Percentiles rank a stretch among this genome's conserved stretches.
Conservation (phyloP, 805 yeast species). For the Saccharomyces kudriavzevii region DNA sequence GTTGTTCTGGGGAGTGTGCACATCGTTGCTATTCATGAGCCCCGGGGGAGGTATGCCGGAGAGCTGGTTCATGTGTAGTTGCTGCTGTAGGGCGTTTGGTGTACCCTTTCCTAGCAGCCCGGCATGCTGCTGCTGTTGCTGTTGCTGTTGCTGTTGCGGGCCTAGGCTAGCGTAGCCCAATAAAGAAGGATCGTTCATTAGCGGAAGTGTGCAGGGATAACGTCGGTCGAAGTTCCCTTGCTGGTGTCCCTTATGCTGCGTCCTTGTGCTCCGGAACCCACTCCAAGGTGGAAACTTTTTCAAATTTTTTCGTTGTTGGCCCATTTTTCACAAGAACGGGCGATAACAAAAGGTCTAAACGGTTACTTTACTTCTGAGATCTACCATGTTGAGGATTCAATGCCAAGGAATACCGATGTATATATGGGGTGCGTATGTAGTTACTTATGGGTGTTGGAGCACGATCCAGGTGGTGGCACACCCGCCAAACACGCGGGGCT, state of each 20-base stretch:
- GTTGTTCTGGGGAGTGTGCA: slow-evolving; percentile 34
- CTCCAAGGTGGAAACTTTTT: neutral
- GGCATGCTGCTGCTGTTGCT: slow-evolving; percentile 10
- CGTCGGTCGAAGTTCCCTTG: neutral
- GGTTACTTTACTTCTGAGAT: neutral
- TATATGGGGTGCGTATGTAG: neutral
- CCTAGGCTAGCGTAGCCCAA: slow-evolving; percentile 21
- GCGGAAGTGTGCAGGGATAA: neutral
- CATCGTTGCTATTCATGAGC: slow-evolving; percentile 16
- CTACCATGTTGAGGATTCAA: neutral
- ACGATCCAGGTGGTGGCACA: slow-evolving; percentile 29
- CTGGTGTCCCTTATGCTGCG: neutral
- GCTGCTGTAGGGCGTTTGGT: slow-evolving; percentile 7
- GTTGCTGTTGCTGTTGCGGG: slow-evolving; percentile 5
- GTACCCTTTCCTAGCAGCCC: slow-evolving; percentile 8
- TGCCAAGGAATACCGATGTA: neutral
- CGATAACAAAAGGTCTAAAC: neutral
- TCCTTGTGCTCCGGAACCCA: neutral
- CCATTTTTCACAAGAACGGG: neutral
- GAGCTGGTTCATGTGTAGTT: slow-evolving; percentile 5
- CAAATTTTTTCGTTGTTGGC: neutral
- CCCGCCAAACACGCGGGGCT: slow-evolving; percentile 25
- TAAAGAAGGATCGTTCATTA: slow-evolving; percentile 24
- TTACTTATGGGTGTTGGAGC: slow-evolving; percentile 22
- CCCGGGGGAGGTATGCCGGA: slow-evolving; percentile 22